Evolutionary conservation across 768 basidiomycete genomes (phyloP), one percentile per base, ranked within the genome.

Genomic region (Lactarius hengduanensis): DNA sequence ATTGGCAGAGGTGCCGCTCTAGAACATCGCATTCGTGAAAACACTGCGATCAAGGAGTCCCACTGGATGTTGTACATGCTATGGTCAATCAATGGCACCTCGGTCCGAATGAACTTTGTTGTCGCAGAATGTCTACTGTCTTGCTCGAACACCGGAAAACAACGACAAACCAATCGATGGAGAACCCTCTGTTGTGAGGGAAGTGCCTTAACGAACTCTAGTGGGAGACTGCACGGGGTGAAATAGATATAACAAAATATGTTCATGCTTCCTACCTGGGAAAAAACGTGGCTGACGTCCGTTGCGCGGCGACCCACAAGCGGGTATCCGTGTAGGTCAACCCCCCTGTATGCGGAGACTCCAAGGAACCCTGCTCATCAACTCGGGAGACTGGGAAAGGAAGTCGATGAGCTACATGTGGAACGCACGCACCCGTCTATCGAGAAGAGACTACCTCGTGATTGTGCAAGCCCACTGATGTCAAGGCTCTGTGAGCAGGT

Each of bases 281-380:
- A 57, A 84, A 77, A 69, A 87, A 88, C 59, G 41, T 47, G 32
- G 77, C 65, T 57, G 75, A 75, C 11, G 72, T 67, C 50, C 72
- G 69, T 22, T 76, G 72, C 2, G 74, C 72, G 70, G 75, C 65
- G 9, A 83, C 71, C 86, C 84, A 85, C 30, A 79, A 71, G 43
- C 83, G 73, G 43, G 85, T 71, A 26, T 82, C 78, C 16, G 73
- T 70, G 64, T 85, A 77, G 30, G 78, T 68, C 54, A 74, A 75
- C 6, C 75, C 70, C 13, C 82, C 66, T 26, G 28, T 41, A 43
- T 57, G 41, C 3, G 59, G 22, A 40, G 59, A 28, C 54, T 41
- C 55, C 41, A 62, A 63, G 13, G 61, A 60, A 16, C 28, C 9
- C 50, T 15, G 22, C 32, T 26, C 18, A 38, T 40, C 38, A 9